Percentiles rank a stretch among this genome's conserved stretches.
These are phyloP conservation scores for Boletus rubescentipes DNA, from an alignment of 768 basidiomycete genomes.

Conservation along the genomic window DNA sequence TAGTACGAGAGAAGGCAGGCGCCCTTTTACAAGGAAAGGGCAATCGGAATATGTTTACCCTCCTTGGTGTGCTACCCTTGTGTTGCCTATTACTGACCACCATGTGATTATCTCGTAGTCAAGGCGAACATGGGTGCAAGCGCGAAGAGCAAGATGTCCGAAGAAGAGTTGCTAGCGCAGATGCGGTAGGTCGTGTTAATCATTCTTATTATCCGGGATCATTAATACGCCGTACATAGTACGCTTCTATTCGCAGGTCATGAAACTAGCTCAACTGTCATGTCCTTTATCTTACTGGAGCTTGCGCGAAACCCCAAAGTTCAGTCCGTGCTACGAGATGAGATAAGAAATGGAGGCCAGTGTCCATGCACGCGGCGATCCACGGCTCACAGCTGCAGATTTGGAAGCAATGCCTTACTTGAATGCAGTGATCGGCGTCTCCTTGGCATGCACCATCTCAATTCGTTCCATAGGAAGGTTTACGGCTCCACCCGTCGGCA, in stretches of 20 bases:
- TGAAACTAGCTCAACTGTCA: conserved; percentile 56
- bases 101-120: no score
- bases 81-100: no score
- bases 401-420: conserved; percentile 51
- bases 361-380: background rate
- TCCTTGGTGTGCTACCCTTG: no score
- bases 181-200: no score
- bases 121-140: no score
- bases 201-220: no score
- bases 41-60: no score
- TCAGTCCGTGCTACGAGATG: conserved; percentile 54
- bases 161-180: no score
- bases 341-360: conserved; percentile 1
- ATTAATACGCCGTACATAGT: conserved; percentile 32
- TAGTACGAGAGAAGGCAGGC: no score
- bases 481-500: conserved; percentile 46
- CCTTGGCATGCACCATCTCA: conserved; percentile 16
- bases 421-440: conserved; percentile 33
- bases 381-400: conserved; percentile 32
- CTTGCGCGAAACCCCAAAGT: conserved; percentile 54
- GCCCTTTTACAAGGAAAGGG: no score
- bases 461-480: conserved; percentile 38
- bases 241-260: conserved; percentile 50
- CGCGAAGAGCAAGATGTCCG: no score
- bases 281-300: conserved; percentile 60